A percentile compares a stretch with the other conserved stretches of the same genome.
Evolutionary conservation across 371 early-diverging fungal species (phyloP).

Genomic region (Rhizomucor pusillus): DNA sequence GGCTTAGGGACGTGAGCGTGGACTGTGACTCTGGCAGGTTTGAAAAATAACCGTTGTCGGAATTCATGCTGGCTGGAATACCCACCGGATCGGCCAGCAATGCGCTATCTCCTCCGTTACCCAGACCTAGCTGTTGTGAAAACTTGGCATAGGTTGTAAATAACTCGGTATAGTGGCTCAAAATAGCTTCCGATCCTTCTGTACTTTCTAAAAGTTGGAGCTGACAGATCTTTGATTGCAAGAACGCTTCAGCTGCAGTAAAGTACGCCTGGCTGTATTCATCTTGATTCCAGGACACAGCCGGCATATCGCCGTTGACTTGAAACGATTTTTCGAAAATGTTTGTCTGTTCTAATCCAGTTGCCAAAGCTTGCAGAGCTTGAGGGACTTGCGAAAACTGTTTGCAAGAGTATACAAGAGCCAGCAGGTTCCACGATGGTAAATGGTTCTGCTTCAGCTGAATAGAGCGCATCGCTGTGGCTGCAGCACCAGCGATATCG

Average conservation of each 20-base stretch:
- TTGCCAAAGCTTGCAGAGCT: constrained; percentile 5
- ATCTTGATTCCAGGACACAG: constrained; percentile 21
- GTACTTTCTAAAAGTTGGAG: constrained; percentile 15
- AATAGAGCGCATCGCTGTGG: constrained; percentile 57
- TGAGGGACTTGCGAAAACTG: constrained; percentile 51
- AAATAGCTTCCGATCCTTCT: constrained; percentile 50
- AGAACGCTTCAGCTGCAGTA: constrained; percentile 12
- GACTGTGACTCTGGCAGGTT: constrained; percentile 1
- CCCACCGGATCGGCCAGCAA: too few relatives aligned
- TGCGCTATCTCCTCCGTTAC: too few relatives aligned
- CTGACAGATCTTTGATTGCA: constrained; percentile 23
- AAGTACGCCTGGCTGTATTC: constrained; percentile 29
- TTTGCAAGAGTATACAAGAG: constrained; percentile 66
- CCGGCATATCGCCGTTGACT: constrained; percentile 66
- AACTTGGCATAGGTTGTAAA: constrained; percentile 54
- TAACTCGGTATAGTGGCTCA: constrained; percentile 54
- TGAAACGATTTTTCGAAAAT: background rate
- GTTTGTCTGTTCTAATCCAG: background rate
- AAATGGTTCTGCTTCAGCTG: constrained; percentile 56
- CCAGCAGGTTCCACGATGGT: constrained; percentile 84
- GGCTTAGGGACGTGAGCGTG: background rate
- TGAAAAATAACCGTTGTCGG: constrained; percentile 15
- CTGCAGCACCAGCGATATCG: constrained; percentile 64
- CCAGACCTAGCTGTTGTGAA: too few relatives aligned
- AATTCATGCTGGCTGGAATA: background rate